A percentile compares a stretch with the other conserved stretches of the same genome.
These are phyloP conservation scores for Davidsoniella neocaledoniae DNA, from an alignment of 2,329 filamentous ascomycete species.

Conservation along the genomic window DNA sequence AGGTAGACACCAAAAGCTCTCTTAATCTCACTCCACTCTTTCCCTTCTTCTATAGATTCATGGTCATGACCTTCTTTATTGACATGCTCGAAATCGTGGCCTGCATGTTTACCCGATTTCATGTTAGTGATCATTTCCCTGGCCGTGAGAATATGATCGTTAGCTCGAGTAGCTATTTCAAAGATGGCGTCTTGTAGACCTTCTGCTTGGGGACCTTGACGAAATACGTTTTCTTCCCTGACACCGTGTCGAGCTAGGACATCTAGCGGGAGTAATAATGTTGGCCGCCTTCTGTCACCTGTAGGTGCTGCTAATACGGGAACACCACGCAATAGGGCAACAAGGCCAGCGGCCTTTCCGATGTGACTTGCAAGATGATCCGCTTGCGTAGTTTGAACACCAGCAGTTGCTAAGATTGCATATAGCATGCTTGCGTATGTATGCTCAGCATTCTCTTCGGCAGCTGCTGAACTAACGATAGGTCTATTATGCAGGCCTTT, in stretches of 20 bases:
- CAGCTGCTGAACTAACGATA: constrained; percentile 51
- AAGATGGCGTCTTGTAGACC: constrained; percentile 85
- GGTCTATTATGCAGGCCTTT: constrained; percentile 71
- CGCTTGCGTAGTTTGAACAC: constrained; percentile 64
- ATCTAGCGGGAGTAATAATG: constrained; percentile 67
- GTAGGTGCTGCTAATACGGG: constrained; percentile 55
- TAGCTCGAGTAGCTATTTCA: constrained; percentile 77
- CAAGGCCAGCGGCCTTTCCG: constrained; percentile 82
- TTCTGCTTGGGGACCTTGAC: constrained; percentile 58
- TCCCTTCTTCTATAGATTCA: constrained; percentile 22
- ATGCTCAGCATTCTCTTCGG: constrained; percentile 85
- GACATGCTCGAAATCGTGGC: constrained; percentile 72
- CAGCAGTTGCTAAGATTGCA: constrained; percentile 62
- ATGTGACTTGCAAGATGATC: constrained; percentile 93
- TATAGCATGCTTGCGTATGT: constrained; percentile 92
- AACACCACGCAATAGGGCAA: constrained; percentile 69
- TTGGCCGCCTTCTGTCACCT: no score
- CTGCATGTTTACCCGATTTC: constrained; percentile 53
- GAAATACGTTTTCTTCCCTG: constrained; percentile 76
- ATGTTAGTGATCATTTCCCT: constrained; percentile 79
- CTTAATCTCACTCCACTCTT: constrained; percentile 27
- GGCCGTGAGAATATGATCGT: constrained; percentile 88
- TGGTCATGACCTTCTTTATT: constrained; percentile 55
- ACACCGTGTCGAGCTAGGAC: constrained; percentile 71
- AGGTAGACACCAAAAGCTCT: constrained; percentile 65